Evolutionary conservation across 2,329 filamentous ascomycete genomes (phyloP), one percentile per base, ranked within the genome.

Genomic region (Penicillium sp.): DNA sequence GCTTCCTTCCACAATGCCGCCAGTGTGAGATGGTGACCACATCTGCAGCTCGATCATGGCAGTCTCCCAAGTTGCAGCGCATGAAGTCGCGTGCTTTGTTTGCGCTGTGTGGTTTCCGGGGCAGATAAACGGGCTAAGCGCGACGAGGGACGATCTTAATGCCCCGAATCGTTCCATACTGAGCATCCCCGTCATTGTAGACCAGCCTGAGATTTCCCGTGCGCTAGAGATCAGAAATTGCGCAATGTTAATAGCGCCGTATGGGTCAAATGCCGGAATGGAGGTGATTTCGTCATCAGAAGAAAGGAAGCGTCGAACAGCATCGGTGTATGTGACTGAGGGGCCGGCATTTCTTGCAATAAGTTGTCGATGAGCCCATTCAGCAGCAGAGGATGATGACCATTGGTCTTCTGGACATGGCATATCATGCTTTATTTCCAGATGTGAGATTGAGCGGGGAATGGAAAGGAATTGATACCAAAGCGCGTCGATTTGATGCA

Each of bases 401-500:
- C 78, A 80, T 53, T 69, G 68, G 15, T 69, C 68, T 45, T 70
- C 68, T 0, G 75, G 71, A 48, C 74, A 78, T 1, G 78, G 78
- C 4, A 80, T 65, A 17, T 77, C 72, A 52, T 79, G 75, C 58
- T 79, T 79, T 60, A 80, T 74, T 65, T 80, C 78, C 3, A 79
- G 66, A 43, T 79, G 66, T 6, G 66, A 69, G 42, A 69, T 66
- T 10, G 60, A 67, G 36, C 66, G 66, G 0, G 66, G 66, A 13
- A 69, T 66, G 2, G 66, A 68, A 4, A 79, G 64, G 49, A 78
- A 70, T 49, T 79, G 76, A 57, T 79, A 79, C 74, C 76, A 79
- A 2, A 78, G 60, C 0, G 77, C 70, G 55, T 79, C 77, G 27
- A 79, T 69, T 54, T 79, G 77, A 58, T 79, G 77, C 0, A 76